These are phyloP conservation scores for Rhodotorula sp. DNA, from an alignment of 1,284 basidiomycete species.

Conservation along the genomic window DNA sequence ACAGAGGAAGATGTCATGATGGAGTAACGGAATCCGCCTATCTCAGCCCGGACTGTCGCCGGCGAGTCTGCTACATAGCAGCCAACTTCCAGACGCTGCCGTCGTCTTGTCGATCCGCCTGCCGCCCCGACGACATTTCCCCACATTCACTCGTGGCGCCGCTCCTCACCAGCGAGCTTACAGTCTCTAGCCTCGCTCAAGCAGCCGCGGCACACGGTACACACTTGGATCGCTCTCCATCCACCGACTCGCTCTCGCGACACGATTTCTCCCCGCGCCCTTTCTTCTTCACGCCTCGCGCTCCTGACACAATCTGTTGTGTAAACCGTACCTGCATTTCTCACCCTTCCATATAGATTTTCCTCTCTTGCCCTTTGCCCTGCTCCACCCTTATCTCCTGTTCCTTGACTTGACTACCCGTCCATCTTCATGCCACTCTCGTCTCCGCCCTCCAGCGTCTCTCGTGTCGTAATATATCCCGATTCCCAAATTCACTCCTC, in stretches of 20 bases:
- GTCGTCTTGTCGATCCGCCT: neutral
- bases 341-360: neutral
- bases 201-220: no score
- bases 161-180: no score
- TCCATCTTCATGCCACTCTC: neutral
- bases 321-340: neutral
- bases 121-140: neutral
- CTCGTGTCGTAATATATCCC: no score
- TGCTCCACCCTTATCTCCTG: neutral
- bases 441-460: neutral
- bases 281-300: neutral
- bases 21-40: neutral
- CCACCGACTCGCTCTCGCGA: no score
- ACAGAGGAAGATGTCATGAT: conserved; percentile 13
- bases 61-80: neutral
- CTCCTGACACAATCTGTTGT: neutral
- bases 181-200: no score
- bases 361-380: neutral
- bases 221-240: no score
- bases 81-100: neutral
- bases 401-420: no score
- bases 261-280: no score
- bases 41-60: neutral
- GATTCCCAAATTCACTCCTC: no score
- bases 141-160: neutral